Evolutionary conservation across 2,329 filamentous ascomycete species (phyloP).

Genomic region (Aspergillus ochraceoroseus): DNA sequence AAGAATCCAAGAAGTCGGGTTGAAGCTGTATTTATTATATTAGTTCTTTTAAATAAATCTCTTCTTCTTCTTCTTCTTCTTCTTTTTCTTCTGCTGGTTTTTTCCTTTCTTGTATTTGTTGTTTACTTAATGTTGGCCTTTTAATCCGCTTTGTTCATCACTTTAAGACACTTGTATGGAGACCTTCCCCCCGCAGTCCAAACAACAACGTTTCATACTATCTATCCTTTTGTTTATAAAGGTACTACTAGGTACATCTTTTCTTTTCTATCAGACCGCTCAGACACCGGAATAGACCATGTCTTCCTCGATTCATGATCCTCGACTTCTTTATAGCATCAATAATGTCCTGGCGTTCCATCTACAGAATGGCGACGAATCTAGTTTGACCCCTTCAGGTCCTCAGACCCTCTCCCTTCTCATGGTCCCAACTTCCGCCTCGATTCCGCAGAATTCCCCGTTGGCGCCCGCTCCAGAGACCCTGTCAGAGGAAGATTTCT

Average conservation of each 20-base stretch:
- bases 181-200: constrained; percentile 3
- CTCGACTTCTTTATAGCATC: constrained; percentile 48
- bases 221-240: no score
- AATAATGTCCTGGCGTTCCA: constrained; percentile 88
- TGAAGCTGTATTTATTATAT: no score
- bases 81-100: not conserved
- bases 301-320: constrained; percentile 32
- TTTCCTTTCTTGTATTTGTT: not conserved
- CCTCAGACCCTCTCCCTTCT: constrained; percentile 87
- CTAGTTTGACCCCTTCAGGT: constrained; percentile 74
- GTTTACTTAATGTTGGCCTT: no score
- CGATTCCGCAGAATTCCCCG: constrained; percentile 50
- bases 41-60: no score
- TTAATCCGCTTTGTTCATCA: no score
- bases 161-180: no score
- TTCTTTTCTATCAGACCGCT: no score
- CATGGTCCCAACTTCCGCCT: constrained; percentile 88
- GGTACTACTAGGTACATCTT: no score
- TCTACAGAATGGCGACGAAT: constrained; percentile 79
- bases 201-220: no score
- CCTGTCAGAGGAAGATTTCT: constrained; percentile 80
- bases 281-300: no score
- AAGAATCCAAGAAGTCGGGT: constrained; percentile 20
- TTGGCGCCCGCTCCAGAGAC: constrained; percentile 42
- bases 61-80: constrained; percentile 3